phyloP scores from a whole-genome alignment of 495 filamentous ascomycete genomes.

The Aspergillus steynii region DNA sequence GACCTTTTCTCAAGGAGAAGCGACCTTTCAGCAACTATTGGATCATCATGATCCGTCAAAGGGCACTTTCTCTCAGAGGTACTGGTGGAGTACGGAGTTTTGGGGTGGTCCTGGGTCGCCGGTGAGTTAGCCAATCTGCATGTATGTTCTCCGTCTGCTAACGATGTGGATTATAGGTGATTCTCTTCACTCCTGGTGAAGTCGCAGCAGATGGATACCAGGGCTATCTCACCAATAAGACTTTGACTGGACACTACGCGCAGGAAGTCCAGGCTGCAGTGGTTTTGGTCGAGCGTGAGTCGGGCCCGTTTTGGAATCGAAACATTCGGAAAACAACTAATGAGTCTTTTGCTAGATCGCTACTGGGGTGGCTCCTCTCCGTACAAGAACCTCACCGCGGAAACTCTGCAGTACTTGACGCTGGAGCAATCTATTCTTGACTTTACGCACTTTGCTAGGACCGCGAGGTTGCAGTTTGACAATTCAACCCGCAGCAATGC shows the following conservation, averaged over 20 bases:
- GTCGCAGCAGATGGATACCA: constrained; percentile 48
- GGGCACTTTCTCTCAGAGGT: constrained; percentile 57
- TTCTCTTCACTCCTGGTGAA: constrained; percentile 63
- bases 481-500: constrained; percentile 50
- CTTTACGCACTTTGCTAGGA: constrained; percentile 62
- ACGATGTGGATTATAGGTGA: constrained; percentile 30
- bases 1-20: constrained; percentile 13
- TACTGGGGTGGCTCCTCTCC: constrained; percentile 66
- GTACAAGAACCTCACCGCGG: constrained; percentile 50
- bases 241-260: constrained; percentile 52
- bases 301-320: neutral
- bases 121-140: constrained; percentile 26
- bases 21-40: constrained; percentile 52
- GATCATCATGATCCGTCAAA: constrained; percentile 52
- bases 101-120: constrained; percentile 58
- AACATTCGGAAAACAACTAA: neutral
- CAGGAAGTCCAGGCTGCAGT: constrained; percentile 57
- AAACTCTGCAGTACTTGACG: constrained; percentile 63
- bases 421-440: constrained; percentile 63
- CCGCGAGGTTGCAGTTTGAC: constrained; percentile 59
- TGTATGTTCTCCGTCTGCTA: constrained; percentile 4
- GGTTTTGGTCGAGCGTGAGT: constrained; percentile 57
- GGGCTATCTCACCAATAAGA: constrained; percentile 50
- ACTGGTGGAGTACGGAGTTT: constrained; percentile 49
- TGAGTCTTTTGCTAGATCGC: constrained; percentile 38